Base-by-base conservation (phyloP, 2,329 filamentous ascomycete species). In the Pseudopyricularia javanii region DNA sequence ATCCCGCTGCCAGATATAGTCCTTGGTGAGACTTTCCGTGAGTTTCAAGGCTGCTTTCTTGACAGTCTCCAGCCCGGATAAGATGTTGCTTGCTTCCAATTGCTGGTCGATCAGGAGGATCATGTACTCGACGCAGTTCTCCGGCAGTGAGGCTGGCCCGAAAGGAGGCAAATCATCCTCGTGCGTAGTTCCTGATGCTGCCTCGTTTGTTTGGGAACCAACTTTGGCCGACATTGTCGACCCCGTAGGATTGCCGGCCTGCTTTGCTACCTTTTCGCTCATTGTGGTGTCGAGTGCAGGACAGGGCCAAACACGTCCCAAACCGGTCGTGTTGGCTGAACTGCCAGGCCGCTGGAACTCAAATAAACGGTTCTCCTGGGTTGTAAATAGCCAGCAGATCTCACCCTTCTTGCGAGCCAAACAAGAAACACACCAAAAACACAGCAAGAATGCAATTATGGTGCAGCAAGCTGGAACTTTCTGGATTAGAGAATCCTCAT, bases 1-100 rank as follows among this genome's bases (percentile, higher is more conserved):
- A 52, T 95, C 90, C 12, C 90, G 81, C 65, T 98, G 93, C 93
- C 93, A 98, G 56, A 98, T 95, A 61, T 96, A 95, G 56, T 88
- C 84, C 59, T 80, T 83, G n/a, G 91, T 74, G 7, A 89, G 69
- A 3, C 75, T 72, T 45, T 80, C 80, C 4, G 69, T 66, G n/a
- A 93, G 68, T 28, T 81, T 74, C 2, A 76, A 69, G 1, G 86
- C 83, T 1, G 81, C 76, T 65, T 82, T 88, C 52, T 89, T 82
- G 9, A 95, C 75, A 20, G 76, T 70, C 54, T 88, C 84, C n/a
- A 96, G 74, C 20, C 77, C 76, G 24, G 79, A 68, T 11, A 87
- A 73, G n/a, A 79, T 70, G 57, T 79, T 78, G 53, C 76, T 74
- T 17, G 77, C 69, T 49, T 75, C 71, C 24, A 80, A 68, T 55